These are phyloP conservation scores for Aspergillus leporis DNA, from an alignment of 495 filamentous ascomycete genomes.

Conservation along the genomic window DNA sequence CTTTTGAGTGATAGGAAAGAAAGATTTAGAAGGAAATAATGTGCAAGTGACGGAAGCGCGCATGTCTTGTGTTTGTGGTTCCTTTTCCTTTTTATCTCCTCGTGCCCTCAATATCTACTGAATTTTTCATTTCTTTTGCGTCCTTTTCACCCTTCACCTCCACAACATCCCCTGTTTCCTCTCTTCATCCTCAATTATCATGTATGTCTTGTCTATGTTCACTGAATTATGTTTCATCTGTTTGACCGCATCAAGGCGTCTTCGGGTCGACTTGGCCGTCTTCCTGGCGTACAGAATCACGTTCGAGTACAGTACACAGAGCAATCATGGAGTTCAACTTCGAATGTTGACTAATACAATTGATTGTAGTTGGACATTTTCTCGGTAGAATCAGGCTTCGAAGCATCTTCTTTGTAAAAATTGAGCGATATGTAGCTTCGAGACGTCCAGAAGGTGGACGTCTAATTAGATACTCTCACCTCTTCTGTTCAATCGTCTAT, in stretches of 20 bases:
- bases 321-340: conserved; percentile 5
- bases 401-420: not conserved
- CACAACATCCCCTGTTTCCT: not conserved
- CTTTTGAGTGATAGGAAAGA: conserved; percentile 2
- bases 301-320: conserved; percentile 17
- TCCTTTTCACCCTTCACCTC: not conserved
- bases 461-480: not conserved
- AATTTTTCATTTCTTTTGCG: not conserved
- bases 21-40: conserved; percentile 1
- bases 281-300: conserved; percentile 20
- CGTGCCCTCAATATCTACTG: not conserved
- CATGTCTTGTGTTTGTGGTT: conserved; percentile 6
- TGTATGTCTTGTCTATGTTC: conserved; percentile 1
- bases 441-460: not conserved
- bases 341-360: not conserved
- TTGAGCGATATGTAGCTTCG: not conserved
- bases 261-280: conserved; percentile 20
- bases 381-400: not conserved
- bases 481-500: no score
- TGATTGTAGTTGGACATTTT: conserved; percentile 1
- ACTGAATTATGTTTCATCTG: conserved; percentile 9
- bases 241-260: conserved; percentile 28
- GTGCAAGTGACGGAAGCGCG: conserved; percentile 2
- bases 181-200: not conserved
- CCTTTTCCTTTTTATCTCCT: conserved; percentile 3